phyloP scores from a whole-genome alignment of 2,329 filamentous ascomycete genomes.

The Monilinia vaccinii-corymbosi region DNA sequence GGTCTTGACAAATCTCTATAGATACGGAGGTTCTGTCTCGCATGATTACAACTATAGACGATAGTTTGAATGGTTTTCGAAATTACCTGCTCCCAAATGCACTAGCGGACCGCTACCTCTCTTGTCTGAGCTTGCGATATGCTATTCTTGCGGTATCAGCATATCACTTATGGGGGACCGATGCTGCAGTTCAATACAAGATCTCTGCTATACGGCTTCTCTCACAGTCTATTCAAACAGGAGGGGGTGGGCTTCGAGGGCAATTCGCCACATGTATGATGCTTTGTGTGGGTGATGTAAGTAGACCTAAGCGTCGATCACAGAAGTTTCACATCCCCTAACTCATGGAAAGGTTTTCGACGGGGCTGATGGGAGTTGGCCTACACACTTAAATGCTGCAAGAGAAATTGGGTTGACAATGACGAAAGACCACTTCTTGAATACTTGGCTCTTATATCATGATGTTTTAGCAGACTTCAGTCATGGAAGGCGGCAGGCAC shows the following conservation, averaged over 20 bases:
- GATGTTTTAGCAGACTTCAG: constrained; percentile 38
- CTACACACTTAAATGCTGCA: constrained; percentile 35
- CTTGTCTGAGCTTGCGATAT: constrained; percentile 32
- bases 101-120: constrained; percentile 28
- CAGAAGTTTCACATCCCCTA: neutral
- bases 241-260: constrained; percentile 11
- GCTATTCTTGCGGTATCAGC: constrained; percentile 38
- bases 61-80: constrained; percentile 39
- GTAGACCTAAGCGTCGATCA: neutral
- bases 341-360: constrained; percentile 31
- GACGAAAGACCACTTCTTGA: constrained; percentile 32
- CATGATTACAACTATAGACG: constrained; percentile 39
- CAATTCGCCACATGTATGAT: constrained; percentile 42
- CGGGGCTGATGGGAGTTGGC: constrained; percentile 38
- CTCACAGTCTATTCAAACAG: constrained; percentile 30
- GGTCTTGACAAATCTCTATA: neutral
- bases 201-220: constrained; percentile 34
- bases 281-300: constrained; percentile 41
- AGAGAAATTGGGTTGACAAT: constrained; percentile 20
- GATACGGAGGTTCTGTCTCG: constrained; percentile 9
- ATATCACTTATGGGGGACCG: constrained; percentile 34
- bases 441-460: constrained; percentile 41
- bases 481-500: constrained; percentile 25
- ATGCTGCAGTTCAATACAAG: constrained; percentile 36
- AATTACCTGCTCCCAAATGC: constrained; percentile 39